Evolutionary conservation across 2,329 filamentous ascomycete species (phyloP).

Genomic region (Alternaria incomplexa): DNA sequence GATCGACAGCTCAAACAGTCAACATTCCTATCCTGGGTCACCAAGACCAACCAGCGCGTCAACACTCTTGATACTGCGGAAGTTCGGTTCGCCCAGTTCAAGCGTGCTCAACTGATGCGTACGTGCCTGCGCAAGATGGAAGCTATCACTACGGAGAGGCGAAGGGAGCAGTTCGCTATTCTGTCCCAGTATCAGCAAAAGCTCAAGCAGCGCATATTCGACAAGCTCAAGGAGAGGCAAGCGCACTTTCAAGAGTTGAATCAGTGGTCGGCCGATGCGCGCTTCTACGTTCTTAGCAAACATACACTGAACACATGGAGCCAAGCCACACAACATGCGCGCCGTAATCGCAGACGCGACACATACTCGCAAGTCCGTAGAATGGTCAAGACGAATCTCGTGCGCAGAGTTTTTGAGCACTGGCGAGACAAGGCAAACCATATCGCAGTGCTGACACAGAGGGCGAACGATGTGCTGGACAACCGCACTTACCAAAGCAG

Average conservation of each 20-base stretch:
- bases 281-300: slow-evolving; percentile 62
- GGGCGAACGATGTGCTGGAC: slow-evolving; percentile 40
- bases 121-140: slow-evolving; percentile 37
- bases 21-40: slow-evolving; percentile 37
- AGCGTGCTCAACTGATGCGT: slow-evolving; percentile 36
- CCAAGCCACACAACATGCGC: slow-evolving; percentile 56
- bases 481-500: slow-evolving; percentile 28
- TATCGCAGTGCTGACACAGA: slow-evolving; percentile 28
- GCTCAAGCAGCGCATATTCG: slow-evolving; percentile 47
- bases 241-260: slow-evolving; percentile 57
- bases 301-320: slow-evolving; percentile 60
- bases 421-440: slow-evolving; percentile 44
- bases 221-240: slow-evolving; percentile 43
- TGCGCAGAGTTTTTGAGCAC: slow-evolving; percentile 46
- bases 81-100: slow-evolving; percentile 38
- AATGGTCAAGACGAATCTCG: slow-evolving; percentile 61
- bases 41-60: slow-evolving; percentile 32
- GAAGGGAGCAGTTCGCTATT: slow-evolving; percentile 45
- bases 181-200: slow-evolving; percentile 51
- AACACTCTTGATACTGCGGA: slow-evolving; percentile 41
- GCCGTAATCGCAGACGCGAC: slow-evolving; percentile 61
- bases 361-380: slow-evolving; percentile 62
- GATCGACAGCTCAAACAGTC: slow-evolving; percentile 37
- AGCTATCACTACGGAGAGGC: slow-evolving; percentile 27
- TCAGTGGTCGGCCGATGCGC: slow-evolving; percentile 61